Base-by-base conservation (phyloP, 2,329 filamentous ascomycete species). In the Ophiocordyceps sinensis region DNA sequence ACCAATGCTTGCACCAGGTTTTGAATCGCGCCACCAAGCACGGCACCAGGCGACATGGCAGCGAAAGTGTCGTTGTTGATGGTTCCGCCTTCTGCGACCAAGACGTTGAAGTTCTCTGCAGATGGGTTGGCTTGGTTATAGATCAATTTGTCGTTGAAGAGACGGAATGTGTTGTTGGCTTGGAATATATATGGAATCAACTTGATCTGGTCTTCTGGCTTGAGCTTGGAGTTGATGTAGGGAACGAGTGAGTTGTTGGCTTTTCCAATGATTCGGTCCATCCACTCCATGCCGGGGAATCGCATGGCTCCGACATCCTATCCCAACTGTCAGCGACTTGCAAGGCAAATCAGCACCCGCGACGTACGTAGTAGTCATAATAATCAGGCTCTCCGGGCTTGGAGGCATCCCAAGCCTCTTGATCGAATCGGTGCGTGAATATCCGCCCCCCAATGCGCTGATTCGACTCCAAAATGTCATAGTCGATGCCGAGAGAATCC, bases 241-340 rank as follows among this genome's bases (percentile, higher is more conserved):
- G 49, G 43, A 13, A 51, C 47, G 7, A 52, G 41, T 31, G 46
- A 49, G 44, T 49, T 50, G 3, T 47, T 38, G 8, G 45, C 21
- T 28, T 46, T 34, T 28, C 50, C 50, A 15, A 51, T 47, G 30
- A 52, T 36, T 30, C 49, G 47, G 21, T 49, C 46, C 55, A 55
- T 59, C 39, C 54, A 51, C 3, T 44, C 26, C 44, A 55, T 62
- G 7, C 60, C 49, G 0, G 61, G 63, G 32, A 61, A 64, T 5
- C 63, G 44, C 63, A 65, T 65, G 0, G 63, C 63, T 3, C 62
- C 62, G 5, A 64, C 53, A 41, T 65, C 63, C 40, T 56, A 47
- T 8, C 23, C 23, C 23, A 17, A 1, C 1, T 17, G 41, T 49
- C 5, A 49, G 44, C 28, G 8, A n/a, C 13, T 19, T 14, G n/a